A percentile compares a stretch with the other conserved stretches of the same genome.
phyloP scores from a whole-genome alignment of 257 asterid genomes.

The Haberlea rhodopensis region DNA sequence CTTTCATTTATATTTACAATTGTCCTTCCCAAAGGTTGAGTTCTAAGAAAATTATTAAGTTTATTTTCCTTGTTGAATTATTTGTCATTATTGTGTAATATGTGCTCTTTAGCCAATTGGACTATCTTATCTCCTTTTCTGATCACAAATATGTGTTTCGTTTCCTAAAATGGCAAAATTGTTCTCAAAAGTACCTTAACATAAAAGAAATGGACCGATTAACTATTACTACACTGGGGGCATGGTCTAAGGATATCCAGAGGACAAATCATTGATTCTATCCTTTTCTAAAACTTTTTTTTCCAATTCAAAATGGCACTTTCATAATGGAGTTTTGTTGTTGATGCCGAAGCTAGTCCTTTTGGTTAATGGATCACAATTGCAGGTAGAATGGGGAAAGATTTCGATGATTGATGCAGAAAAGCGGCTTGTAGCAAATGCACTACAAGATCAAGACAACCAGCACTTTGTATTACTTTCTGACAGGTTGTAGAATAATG shows the following conservation, averaged over 20 bases:
- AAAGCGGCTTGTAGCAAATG: conserved; percentile 80
- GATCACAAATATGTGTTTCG: not conserved
- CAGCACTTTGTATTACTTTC: conserved; percentile 90
- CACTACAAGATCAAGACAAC: conserved; percentile 82
- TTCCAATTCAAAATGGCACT: not conserved
- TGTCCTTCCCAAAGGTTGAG: not conserved
- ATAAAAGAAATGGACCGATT: not conserved
- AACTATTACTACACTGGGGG: not conserved
- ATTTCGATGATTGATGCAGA: conserved; percentile 99
- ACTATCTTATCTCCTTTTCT: not conserved
- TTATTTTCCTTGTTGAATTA: not conserved
- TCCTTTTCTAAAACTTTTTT: not conserved
- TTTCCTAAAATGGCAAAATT: not conserved
- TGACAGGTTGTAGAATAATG: conserved; percentile 62
- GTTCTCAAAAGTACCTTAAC: not conserved
- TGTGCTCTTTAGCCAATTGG: not conserved
- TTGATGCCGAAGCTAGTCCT: not conserved
- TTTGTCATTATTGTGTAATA: not conserved
- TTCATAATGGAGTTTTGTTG: not conserved
- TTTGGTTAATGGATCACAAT: conserved; percentile 21
- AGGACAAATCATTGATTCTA: not conserved
- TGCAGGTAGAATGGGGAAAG: conserved; percentile 96
- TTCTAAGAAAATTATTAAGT: conserved; percentile 2
- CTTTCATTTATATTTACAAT: not conserved
- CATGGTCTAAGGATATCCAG: not conserved